Base-by-base conservation (phyloP, 768 basidiomycete genomes). In the Tephrocybe sp. region DNA sequence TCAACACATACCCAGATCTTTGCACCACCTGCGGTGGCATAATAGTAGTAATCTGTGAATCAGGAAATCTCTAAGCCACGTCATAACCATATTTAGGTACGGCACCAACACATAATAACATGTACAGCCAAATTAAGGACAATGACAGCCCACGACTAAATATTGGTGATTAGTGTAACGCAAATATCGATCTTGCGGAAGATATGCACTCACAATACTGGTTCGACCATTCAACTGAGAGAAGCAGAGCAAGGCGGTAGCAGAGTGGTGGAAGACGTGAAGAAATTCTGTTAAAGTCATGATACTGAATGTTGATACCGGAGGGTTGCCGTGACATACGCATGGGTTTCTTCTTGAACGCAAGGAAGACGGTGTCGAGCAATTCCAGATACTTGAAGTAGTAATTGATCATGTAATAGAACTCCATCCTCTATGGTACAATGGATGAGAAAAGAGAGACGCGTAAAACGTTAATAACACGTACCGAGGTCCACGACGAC, bases 331-430 rank as follows among this genome's bases (percentile, higher is more conserved):
- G 18, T 4, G 39, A 70, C 84, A 53, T 63, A 94, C 94, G 90
- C 42, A 99, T 77, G 13, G 92, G 92, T 70, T 98, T 98, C 80
- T 98, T 99, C 83, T 98, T 99, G 61, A 97, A 73, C 9, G 90
- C 91, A 57, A 99, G 83, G 79, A 98, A 99, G 57, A 97, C 81
- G 12, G 97, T 99, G 75, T 98, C 97, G 55, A 95, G 67, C 51
- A 98, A 82, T 71, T 99, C 97, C 56, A 97, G 73, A 69, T 97
- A 98, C 68, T 97, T 97, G 82, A 97, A 91, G 71, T 86, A 94
- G 74, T 98, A 99, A 76, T 99, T 99, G 76, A 97, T 77, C 78
- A 98, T 93, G 75, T 99, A 98, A 75, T 91, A 97, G 63, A 94
- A 87, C 72, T 97, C 89, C 67, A 97, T 76, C 65, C 80, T 82